phyloP scores from a whole-genome alignment of 345 rosid species.

The Bretschneidera sinensis region DNA sequence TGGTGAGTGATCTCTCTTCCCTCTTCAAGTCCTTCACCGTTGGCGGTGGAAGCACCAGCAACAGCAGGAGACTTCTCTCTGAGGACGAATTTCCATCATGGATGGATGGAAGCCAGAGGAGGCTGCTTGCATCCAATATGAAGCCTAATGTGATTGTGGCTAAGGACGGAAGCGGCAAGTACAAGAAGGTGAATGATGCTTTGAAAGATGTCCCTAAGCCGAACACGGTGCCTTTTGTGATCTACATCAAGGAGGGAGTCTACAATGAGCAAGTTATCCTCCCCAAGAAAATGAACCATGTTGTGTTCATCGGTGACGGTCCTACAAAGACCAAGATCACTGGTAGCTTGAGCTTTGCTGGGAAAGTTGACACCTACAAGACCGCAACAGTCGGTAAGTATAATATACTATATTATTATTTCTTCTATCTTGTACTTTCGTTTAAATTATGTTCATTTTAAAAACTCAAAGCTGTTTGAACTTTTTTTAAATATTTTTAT shows the following conservation, averaged over 20 bases:
- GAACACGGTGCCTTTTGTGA: conserved; percentile 33
- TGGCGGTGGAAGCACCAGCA: conserved; percentile 6
- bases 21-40: conserved; percentile 26
- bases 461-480: too few species aligned
- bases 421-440: too few species aligned
- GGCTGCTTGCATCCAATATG: conserved; percentile 28
- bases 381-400: conserved; percentile 60
- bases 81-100: conserved; percentile 42
- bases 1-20: conserved; percentile 40
- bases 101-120: conserved; percentile 32
- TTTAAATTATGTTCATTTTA: too few species aligned
- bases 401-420: neutral
- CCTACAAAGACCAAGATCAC: conserved; percentile 57
- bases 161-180: conserved; percentile 68
- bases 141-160: conserved; percentile 57
- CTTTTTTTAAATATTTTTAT: too few species aligned
- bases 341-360: conserved; percentile 37
- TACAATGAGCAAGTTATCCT: conserved; percentile 52
- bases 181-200: conserved; percentile 50
- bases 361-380: conserved; percentile 43
- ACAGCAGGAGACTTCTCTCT: conserved; percentile 30
- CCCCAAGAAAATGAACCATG: conserved; percentile 21
- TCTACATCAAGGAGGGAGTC: conserved; percentile 64
- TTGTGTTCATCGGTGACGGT: conserved; percentile 76
- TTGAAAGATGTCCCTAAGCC: conserved; percentile 37